These are phyloP conservation scores for Deinandra increscens DNA, from an alignment of 129 eudicot species.

Conservation along the genomic window DNA sequence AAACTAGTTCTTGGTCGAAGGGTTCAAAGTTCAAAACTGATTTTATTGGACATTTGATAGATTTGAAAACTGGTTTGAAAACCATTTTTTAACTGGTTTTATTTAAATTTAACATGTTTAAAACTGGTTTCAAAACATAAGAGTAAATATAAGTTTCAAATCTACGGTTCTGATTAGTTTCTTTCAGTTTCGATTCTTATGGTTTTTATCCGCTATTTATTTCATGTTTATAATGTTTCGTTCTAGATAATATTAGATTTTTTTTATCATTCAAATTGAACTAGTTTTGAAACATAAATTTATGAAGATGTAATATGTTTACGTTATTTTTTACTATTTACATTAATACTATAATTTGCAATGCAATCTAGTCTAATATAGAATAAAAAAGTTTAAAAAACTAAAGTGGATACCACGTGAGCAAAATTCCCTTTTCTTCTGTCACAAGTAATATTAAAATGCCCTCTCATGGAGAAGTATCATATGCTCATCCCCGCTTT, in stretches of 20 bases:
- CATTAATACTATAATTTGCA: neutral
- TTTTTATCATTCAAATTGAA: neutral
- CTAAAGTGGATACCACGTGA: constrained; percentile 41
- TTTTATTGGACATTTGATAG: too few relatives aligned
- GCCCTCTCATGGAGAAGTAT: constrained; percentile 25
- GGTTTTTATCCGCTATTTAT: too few relatives aligned
- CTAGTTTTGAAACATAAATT: neutral
- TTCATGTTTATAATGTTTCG: neutral
- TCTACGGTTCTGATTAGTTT: too few relatives aligned
- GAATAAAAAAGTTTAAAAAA: constrained; percentile 5
- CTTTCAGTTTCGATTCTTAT: too few relatives aligned
- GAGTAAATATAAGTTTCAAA: too few relatives aligned
- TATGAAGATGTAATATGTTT: neutral
- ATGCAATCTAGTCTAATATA: neutral
- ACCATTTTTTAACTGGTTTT: too few relatives aligned
- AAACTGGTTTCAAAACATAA: too few relatives aligned
- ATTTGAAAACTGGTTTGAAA: too few relatives aligned
- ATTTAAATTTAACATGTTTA: too few relatives aligned
- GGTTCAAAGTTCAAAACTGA: too few relatives aligned
- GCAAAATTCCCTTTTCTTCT: constrained; percentile 50
- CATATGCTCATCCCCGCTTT: constrained; percentile 17
- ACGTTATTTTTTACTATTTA: neutral
- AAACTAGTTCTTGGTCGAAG: too few relatives aligned
- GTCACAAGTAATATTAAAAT: constrained; percentile 50
- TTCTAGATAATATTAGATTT: neutral